phyloP scores from a whole-genome alignment of 169 alveolate species.

The Besnoitia besnoiti region DNA sequence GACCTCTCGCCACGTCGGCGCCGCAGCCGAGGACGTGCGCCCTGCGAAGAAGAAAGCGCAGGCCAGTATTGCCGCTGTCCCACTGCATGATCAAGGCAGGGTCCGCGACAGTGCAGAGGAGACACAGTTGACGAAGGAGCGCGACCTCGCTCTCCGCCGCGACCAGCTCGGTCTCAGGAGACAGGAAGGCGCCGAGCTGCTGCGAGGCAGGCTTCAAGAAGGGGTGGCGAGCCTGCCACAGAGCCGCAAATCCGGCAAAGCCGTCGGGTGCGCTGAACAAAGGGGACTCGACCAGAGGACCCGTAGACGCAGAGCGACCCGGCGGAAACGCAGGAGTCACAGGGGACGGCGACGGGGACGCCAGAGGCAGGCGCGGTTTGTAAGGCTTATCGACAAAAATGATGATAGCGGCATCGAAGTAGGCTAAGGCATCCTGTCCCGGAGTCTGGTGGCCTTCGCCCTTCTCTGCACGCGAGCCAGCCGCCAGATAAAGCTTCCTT shows the following conservation, averaged over 20 bases:
- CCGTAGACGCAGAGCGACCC: not conserved
- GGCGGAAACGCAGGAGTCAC: not conserved
- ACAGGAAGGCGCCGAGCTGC: not conserved
- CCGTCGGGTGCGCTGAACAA: not conserved
- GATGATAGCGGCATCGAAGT: not conserved
- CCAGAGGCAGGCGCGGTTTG: slow-evolving; percentile 5
- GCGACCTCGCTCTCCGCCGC: slow-evolving; percentile 49
- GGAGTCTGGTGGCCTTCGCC: not conserved
- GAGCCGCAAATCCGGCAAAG: not conserved
- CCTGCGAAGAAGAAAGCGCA: slow-evolving; percentile 41
- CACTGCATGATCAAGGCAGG: slow-evolving; percentile 63
- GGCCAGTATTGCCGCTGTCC: slow-evolving; percentile 59
- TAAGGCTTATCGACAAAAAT: slow-evolving; percentile 10
- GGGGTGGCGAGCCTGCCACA: slow-evolving; percentile 9
- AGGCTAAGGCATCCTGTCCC: not conserved
- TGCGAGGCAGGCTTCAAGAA: not conserved
- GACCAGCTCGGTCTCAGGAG: not conserved
- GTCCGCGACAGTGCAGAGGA: slow-evolving; percentile 45
- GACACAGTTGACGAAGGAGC: slow-evolving; percentile 41
- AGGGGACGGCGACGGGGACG: not conserved
- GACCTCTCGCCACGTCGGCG: not conserved
- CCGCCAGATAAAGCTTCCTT: not conserved
- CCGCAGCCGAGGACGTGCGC: slow-evolving; percentile 58
- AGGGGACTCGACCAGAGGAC: not conserved
- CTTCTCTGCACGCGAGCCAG: not conserved